These are phyloP conservation scores for Periconia sp. DNA, from an alignment of 2,329 filamentous ascomycete genomes.

Conservation along the genomic window DNA sequence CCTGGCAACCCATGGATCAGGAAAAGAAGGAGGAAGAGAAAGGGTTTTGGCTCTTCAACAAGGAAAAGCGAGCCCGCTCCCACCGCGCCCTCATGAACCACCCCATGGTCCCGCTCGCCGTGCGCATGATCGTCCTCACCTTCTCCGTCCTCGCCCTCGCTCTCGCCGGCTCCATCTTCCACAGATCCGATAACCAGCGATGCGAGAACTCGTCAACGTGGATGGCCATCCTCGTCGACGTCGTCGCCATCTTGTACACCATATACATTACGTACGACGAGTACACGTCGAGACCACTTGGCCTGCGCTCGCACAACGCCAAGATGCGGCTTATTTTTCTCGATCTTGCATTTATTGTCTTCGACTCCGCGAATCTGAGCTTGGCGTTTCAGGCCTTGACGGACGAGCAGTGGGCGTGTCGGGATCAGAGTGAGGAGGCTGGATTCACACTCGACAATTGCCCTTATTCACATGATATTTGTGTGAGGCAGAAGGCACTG, in stretches of 20 bases:
- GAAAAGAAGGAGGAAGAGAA: conserved; percentile 52
- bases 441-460: conserved; percentile 10
- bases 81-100: conserved; percentile 74
- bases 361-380: conserved; percentile 90
- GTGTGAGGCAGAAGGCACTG: conserved; percentile 67
- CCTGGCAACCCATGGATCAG: conserved; percentile 59
- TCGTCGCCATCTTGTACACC: conserved; percentile 85
- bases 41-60: conserved; percentile 52
- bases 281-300: conserved; percentile 90
- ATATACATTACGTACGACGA: conserved; percentile 95
- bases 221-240: conserved; percentile 87
- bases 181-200: conserved; percentile 41
- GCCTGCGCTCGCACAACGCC: conserved; percentile 76
- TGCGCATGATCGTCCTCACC: conserved; percentile 78
- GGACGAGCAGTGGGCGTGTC: conserved; percentile 59
- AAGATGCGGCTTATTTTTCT: conserved; percentile 90
- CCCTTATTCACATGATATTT: conserved; percentile 51
- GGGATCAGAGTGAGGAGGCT: conserved; percentile 14
- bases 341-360: conserved; percentile 95
- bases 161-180: conserved; percentile 74
- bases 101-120: conserved; percentile 80
- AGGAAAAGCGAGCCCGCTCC: conserved; percentile 54
- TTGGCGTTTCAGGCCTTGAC: conserved; percentile 83
- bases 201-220: conserved; percentile 66
- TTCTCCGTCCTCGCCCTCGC: conserved; percentile 82